Evolutionary conservation across 495 filamentous ascomycete genomes (phyloP), one percentile per base, ranked within the genome.

Genomic region (Xanthoparmelia taractica): DNA sequence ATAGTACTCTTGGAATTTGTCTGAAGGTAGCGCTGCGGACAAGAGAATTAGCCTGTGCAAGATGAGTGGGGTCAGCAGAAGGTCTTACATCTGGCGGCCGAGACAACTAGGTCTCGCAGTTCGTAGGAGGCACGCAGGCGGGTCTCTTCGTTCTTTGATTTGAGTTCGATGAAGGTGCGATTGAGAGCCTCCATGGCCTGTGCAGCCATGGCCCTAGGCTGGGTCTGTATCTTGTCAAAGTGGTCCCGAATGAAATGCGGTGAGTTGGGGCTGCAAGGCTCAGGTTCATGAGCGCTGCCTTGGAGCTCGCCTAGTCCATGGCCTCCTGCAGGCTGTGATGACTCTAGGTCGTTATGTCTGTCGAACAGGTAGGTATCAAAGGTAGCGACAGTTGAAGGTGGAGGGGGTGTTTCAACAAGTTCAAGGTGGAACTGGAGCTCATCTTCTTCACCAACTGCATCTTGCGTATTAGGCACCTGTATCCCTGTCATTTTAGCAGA

Each of bases 1-100:
- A 72, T 92, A 96, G 73, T 89, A 93, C 57, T 85, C 77, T 41
- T 82, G 77, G 71, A 96, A 96, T 63, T 87, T 85, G 69, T 90
- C 88, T 38, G 86, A 79, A 8, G 82, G 80, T 70, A 91, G 84
- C 70, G 96, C 92, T 96, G 61, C 45, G 7, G 13, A 8, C 34
- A 6, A 15, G 37, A 59, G 15, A 59, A 48, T 48, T 25, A n/a
- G 38, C 54, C 18, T 4, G 25, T 33, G 37, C 23, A 43, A 17
- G 47, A 29, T 31, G 13, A 47, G 54, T 15, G 20, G 54, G 23
- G 50, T 31, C 50, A 31, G 38, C 47, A 47, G 40, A 29, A 48
- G 59, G 29, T 63, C 65, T 48, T 71, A 82, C 81, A 80, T 77
- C 79, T 73, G 31, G 78, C 79, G 57, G 80, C 77, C 18, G 77